Evolutionary conservation across 2,329 filamentous ascomycete genomes (phyloP), one percentile per base, ranked within the genome.

Genomic region (Alternaria triticimaculans): DNA sequence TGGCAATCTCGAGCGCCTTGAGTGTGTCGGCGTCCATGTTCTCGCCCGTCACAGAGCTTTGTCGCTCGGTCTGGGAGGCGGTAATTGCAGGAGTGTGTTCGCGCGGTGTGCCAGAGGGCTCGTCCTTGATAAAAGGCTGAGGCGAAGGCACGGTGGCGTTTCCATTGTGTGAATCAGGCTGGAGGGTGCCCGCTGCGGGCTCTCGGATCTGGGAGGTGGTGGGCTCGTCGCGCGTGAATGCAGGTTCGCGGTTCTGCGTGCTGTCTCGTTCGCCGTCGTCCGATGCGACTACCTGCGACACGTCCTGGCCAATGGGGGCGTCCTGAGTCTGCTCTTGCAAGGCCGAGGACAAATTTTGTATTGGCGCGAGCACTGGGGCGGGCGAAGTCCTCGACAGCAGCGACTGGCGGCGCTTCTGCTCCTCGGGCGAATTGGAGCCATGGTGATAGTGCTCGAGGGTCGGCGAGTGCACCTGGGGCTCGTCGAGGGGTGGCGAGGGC

Each of bases 381-480:
- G 74, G 75, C 63, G 64, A 79, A 41, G 71, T 74, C 60, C 71
- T 69, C 33, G 67, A 71, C 64, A 73, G 73, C 64, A 74, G 70
- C 55, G 70, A 82, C 66, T 72, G 82, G 46, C 79, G 75, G n/a
- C 80, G 74, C 50, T 69, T 68, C 56, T 78, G 76, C 67, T 81
- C 80, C 63, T 84, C 81, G 44, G 83, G 82, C 50, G 82, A 84
- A 41, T 76, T 76, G 43, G 82, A 82, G 48, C 78, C 77, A 65
- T 84, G 80, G 64, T 83, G 82, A 69, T 84, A 84, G 50, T 83
- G 82, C 23, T 84, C 81, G 48, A 84, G 78, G 3, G 82, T 82
- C 5, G 83, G 82, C 25, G 82, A 84, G 72, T 76, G 80, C 25
- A 65, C 45, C 23, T 78, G 75, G 25, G 74, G 72, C 53, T 64